A percentile compares a stretch with the other conserved stretches of the same genome.
These are phyloP conservation scores for Bertia moriformis DNA, from an alignment of 2,329 filamentous ascomycete species.

Conservation along the genomic window DNA sequence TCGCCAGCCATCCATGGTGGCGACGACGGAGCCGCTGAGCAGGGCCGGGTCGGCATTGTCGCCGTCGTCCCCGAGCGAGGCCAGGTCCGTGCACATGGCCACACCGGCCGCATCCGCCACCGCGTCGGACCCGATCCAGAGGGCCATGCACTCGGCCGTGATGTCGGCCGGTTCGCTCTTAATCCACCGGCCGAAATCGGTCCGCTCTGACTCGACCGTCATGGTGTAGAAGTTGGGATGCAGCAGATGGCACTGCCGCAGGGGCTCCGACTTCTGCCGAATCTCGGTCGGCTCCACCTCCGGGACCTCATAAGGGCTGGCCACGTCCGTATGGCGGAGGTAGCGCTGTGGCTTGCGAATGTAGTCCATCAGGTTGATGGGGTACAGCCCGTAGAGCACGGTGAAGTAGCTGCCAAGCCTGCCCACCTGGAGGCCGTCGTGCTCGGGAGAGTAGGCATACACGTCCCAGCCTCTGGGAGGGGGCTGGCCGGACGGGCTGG, in stretches of 20 bases:
- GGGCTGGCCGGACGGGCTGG: conserved; percentile 14
- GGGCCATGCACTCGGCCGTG: conserved; percentile 62
- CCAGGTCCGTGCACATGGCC: conserved; percentile 8
- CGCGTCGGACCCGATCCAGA: no score
- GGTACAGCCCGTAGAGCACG: conserved; percentile 69
- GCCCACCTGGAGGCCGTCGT: conserved; percentile 45
- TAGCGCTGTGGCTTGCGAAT: conserved; percentile 70
- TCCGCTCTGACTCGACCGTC: conserved; percentile 67
- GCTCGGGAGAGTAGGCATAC: conserved; percentile 42
- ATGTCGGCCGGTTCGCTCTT: conserved; percentile 69
- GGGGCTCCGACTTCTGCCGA: conserved; percentile 59
- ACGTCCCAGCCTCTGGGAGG: conserved; percentile 62
- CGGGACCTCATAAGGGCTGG: conserved; percentile 57
- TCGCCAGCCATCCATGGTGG: conserved; percentile 28
- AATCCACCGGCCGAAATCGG: conserved; percentile 62
- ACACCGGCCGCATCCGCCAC: conserved; percentile 9
- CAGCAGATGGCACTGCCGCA: conserved; percentile 57
- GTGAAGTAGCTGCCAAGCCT: conserved; percentile 66
- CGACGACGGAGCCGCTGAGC: conserved; percentile 22
- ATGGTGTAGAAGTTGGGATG: conserved; percentile 76
- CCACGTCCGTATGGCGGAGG: conserved; percentile 57
- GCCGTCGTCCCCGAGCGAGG: conserved; percentile 11
- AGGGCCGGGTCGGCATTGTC: conserved; percentile 21
- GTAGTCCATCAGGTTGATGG: conserved; percentile 75
- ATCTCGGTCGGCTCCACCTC: conserved; percentile 70